Base-by-base conservation (phyloP, 352 stramenopile species). In the Phytophthora sp. region DNA sequence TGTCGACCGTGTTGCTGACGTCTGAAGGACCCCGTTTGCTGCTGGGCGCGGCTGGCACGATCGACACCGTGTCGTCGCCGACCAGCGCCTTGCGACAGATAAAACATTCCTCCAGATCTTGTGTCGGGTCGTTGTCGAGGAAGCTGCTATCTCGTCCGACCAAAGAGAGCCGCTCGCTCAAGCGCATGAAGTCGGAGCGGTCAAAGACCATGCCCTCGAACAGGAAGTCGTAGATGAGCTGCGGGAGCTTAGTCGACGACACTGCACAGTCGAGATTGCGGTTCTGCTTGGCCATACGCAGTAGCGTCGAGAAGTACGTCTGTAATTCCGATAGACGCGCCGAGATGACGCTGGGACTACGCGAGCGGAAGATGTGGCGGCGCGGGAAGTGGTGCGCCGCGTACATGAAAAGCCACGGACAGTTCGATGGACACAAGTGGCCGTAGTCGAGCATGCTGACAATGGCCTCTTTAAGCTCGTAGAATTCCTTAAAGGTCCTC, bases 381-480 rank as follows among this genome's bases (percentile, higher is more conserved):
- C 84, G 74, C 12, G 88, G 88, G 66, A 95, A 95, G 60, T 93
- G 84, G 53, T 91, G 77, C 24, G 84, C 78, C 11, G 76, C 77
- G 53, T 82, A 91, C 82, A 92, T 90, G 80, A 88, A 95, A 47
- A 95, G 70, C 81, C 82, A 95, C 49, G 88, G 88, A 29, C 88
- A 95, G 55, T 91, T 91, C 29, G 85, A 89, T 13, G 72, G 55
- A 57, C 88, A 95, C 18, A 91, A 80, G 70, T 95, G 88, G 53
- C 88, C 88, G 63, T 94, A 86, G 63, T 90, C 70, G 16, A 95
- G 71, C 35, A 78, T 74, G 8, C 44, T 63, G 44, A 80, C 60
- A 20, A 95, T 71, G 3, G 66, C 54, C 29, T 93, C 82, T 63
- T 94, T 93, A 27, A 95, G 74, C 29, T 93, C 82, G 65, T 85